phyloP scores from a whole-genome alignment of 192 early-diverging fungal species.

The Backusella morwellensis region DNA sequence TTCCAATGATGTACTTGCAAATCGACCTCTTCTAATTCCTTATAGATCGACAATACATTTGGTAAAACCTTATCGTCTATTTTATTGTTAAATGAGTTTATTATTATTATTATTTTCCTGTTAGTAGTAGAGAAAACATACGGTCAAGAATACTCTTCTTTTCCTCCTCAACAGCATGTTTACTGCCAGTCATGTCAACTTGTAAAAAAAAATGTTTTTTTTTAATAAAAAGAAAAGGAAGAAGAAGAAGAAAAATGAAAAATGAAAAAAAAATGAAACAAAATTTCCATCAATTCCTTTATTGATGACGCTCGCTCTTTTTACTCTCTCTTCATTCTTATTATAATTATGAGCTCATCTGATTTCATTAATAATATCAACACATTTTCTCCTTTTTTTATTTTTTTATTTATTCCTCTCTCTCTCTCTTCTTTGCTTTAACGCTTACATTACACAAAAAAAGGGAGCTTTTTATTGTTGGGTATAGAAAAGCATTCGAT shows the following conservation, averaged over 20 bases:
- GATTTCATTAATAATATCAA: neutral
- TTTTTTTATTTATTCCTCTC: neutral
- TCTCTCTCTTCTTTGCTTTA: neutral
- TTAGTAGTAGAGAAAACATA: neutral
- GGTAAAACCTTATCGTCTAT: slow-evolving; percentile 1
- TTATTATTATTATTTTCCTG: neutral
- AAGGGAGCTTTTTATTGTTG: neutral
- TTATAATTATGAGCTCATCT: neutral
- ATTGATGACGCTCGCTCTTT: neutral
- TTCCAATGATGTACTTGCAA: slow-evolving; percentile 16
- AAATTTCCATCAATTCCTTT: neutral
- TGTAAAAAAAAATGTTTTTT: neutral
- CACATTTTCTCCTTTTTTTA: neutral
- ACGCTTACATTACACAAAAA: neutral
- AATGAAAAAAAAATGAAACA: neutral
- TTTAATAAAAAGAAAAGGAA: neutral
- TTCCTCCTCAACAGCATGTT: neutral
- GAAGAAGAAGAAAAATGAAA: neutral
- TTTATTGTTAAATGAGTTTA: neutral
- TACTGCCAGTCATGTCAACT: slow-evolving; percentile 3
- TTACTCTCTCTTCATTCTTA: neutral
- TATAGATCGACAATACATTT: neutral
- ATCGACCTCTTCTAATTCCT: slow-evolving; percentile 11
- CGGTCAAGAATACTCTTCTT: neutral
- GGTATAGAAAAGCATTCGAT: neutral